Percentiles rank a stretch among this genome's conserved stretches.
These are phyloP conservation scores for Melanogaster broomeanus DNA, from an alignment of 768 basidiomycete genomes.

Conservation along the genomic window DNA sequence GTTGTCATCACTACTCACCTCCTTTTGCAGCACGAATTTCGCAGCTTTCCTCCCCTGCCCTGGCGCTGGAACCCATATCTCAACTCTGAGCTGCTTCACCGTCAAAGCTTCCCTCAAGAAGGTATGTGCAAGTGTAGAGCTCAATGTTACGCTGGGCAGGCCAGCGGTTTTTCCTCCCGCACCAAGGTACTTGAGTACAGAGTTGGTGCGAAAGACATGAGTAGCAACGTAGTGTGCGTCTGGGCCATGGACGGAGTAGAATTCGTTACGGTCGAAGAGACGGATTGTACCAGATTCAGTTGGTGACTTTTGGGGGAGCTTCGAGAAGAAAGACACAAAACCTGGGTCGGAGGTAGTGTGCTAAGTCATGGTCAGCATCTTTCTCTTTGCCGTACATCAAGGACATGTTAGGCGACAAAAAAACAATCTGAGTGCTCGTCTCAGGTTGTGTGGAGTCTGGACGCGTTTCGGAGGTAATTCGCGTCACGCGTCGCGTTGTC, in stretches of 20 bases:
- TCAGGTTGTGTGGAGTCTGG: too few relatives aligned
- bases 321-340: conserved; percentile 71
- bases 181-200: conserved; percentile 92
- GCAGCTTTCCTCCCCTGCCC: conserved; percentile 73
- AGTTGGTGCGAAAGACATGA: conserved; percentile 83
- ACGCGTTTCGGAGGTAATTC: neutral
- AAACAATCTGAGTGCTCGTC: neutral
- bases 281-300: conserved; percentile 78
- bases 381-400: conserved; percentile 71
- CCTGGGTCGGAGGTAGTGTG: conserved; percentile 74
- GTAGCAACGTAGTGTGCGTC: conserved; percentile 89
- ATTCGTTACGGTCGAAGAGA: conserved; percentile 83
- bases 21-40: conserved; percentile 80
- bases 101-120: conserved; percentile 91
- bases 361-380: conserved; percentile 48
- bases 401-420: conserved; percentile 37
- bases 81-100: conserved; percentile 83
- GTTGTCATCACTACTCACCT: conserved; percentile 45
- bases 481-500: neutral
- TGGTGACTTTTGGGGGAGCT: conserved; percentile 65
- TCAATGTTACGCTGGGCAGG: conserved; percentile 79
- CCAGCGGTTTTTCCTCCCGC: conserved; percentile 54
- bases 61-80: conserved; percentile 82
- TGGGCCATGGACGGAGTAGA: conserved; percentile 84
- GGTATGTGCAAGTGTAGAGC: conserved; percentile 70